Evolutionary conservation across 2,329 filamentous ascomycete species (phyloP).

Genomic region (Coniochaeta prunicola): DNA sequence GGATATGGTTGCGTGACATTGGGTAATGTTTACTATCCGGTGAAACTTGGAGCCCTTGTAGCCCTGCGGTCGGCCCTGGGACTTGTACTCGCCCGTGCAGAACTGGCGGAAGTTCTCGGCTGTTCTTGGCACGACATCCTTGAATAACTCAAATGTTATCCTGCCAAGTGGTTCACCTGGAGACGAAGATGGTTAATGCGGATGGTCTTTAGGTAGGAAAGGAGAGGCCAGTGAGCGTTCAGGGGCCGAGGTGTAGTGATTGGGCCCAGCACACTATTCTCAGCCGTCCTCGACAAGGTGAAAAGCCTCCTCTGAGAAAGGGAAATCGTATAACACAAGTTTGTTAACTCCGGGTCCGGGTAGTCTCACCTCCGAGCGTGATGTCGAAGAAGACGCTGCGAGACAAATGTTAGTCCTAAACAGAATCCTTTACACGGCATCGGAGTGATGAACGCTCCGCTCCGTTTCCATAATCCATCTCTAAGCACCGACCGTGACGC

Average conservation of each 20-base stretch:
- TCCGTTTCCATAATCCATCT: background rate
- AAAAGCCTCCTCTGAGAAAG: slow-evolving; percentile 4
- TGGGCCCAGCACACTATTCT: background rate
- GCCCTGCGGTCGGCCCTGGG: slow-evolving; percentile 73
- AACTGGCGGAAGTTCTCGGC: slow-evolving; percentile 97
- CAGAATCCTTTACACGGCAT: background rate
- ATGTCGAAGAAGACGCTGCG: slow-evolving; percentile 26
- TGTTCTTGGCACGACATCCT: slow-evolving; percentile 75
- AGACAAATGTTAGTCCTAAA: slow-evolving; percentile 16
- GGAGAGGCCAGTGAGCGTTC: background rate
- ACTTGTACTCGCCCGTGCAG: slow-evolving; percentile 89
- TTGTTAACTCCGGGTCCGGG: background rate
- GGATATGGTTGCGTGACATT: too few relatives aligned
- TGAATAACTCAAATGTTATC: slow-evolving; percentile 86
- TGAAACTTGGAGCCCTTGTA: slow-evolving; percentile 96
- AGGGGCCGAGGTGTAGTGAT: background rate
- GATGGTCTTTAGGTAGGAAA: background rate
- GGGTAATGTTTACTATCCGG: slow-evolving; percentile 61
- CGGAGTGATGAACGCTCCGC: background rate
- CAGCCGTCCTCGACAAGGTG: background rate
- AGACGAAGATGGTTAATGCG: background rate
- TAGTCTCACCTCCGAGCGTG: slow-evolving; percentile 62
- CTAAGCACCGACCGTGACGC: background rate
- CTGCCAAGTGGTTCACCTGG: slow-evolving; percentile 78
- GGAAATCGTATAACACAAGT: slow-evolving; percentile 2